Percentiles rank a stretch among this genome's conserved stretches.
phyloP scores from a whole-genome alignment of 805 yeast genomes.

The Suhomyces vadensis region DNA sequence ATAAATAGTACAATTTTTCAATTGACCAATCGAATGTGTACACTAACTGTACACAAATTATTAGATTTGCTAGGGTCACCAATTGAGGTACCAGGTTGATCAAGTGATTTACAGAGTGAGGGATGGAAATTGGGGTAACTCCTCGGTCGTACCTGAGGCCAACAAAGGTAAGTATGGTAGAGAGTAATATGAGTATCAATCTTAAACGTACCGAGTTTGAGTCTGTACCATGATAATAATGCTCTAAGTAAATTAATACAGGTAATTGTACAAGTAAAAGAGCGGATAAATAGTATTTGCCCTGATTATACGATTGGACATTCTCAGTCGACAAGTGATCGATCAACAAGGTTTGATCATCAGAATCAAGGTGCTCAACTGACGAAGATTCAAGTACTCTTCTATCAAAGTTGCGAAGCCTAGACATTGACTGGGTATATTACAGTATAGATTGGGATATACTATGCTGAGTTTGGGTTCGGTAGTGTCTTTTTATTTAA shows the following conservation, averaged over 20 bases:
- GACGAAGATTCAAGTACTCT: conserved; percentile 20
- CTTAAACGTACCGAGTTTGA: conserved; percentile 2
- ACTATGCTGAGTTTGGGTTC: background rate
- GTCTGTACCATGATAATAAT: background rate
- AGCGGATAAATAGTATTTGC: conserved; percentile 11
- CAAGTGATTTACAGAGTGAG: background rate
- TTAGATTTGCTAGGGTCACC: conserved; percentile 9
- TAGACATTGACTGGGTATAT: conserved; percentile 16
- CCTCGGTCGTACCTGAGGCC: conserved; percentile 7
- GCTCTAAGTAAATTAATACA: conserved; percentile 14
- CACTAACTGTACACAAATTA: conserved; percentile 17
- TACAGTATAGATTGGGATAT: background rate
- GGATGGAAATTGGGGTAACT: background rate
- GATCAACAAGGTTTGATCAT: conserved; percentile 25
- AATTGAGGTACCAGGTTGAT: background rate
- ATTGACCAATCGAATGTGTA: conserved; percentile 5
- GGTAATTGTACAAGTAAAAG: conserved; percentile 20
- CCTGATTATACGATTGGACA: conserved; percentile 9
- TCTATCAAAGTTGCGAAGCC: conserved; percentile 23
- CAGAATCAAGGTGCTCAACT: conserved; percentile 18
- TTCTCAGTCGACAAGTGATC: conserved; percentile 17
- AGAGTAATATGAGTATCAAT: conserved; percentile 10
- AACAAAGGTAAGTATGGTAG: conserved; percentile 8
- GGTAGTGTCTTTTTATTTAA: background rate
- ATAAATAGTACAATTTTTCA: conserved; percentile 13